A percentile compares a stretch with the other conserved stretches of the same genome.
Conservation (phyloP, 2,329 filamentous ascomycete genomes). For the Alternaria longipes region DNA sequence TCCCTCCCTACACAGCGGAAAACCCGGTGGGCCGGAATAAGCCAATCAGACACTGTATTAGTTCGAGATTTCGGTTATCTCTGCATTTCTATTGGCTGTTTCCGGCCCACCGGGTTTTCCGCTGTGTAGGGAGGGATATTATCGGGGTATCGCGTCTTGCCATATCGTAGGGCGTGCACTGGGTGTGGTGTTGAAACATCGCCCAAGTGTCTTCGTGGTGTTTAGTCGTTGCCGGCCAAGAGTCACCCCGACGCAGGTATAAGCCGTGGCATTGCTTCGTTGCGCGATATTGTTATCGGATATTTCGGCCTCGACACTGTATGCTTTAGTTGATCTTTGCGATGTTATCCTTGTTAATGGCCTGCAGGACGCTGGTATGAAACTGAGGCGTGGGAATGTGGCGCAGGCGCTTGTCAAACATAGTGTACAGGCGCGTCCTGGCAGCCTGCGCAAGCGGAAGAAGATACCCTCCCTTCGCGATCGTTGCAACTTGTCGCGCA, state of each 20-base stretch:
- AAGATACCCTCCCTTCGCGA: neutral
- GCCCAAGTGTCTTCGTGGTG: neutral
- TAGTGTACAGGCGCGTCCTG: neutral
- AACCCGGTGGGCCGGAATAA: no score
- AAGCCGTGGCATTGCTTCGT: neutral
- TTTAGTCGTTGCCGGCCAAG: neutral
- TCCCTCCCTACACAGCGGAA: no score
- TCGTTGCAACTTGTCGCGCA: neutral
- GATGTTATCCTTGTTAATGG: neutral
- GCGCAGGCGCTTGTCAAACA: slow-evolving; percentile 13
- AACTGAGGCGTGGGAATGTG: slow-evolving; percentile 14
- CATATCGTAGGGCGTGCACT: neutral
- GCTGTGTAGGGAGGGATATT: no score
- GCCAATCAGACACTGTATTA: no score
- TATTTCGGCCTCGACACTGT: neutral
- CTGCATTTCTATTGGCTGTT: no score
- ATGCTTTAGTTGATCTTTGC: slow-evolving; percentile 1
- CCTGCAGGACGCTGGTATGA: neutral
- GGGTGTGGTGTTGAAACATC: slow-evolving; percentile 1
- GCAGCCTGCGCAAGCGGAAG: neutral
- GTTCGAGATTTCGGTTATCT: no score
- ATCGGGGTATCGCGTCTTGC: neutral
- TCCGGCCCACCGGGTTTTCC: no score
- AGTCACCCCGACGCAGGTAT: neutral
- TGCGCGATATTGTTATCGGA: slow-evolving; percentile 1